Evolutionary conservation across 208 protist species (phyloP).

Genomic region (Leishmania arabica): DNA sequence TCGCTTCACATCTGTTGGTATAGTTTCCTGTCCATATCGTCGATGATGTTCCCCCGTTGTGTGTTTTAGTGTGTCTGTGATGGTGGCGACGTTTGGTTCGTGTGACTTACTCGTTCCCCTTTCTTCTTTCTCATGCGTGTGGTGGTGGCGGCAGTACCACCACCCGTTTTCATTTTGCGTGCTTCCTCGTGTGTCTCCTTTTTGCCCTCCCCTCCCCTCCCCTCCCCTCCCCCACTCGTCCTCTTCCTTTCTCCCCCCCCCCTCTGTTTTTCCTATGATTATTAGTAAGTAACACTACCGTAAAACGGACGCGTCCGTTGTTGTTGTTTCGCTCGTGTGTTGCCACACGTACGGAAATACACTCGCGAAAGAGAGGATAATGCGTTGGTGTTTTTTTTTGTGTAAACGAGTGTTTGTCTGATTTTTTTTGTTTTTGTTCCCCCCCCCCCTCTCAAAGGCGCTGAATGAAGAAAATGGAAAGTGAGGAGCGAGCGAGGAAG

Average conservation of each 20-base stretch:
- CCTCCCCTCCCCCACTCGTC: neutral
- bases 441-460: too few species aligned
- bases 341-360: neutral
- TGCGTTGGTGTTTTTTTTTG: neutral
- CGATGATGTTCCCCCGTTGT: neutral
- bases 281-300: neutral
- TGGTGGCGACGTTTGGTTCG: neutral
- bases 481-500: neutral
- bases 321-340: neutral
- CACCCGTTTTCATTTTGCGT: neutral
- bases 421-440: neutral
- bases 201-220: neutral
- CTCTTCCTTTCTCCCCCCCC: neutral
- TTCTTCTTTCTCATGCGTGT: neutral
- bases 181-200: neutral
- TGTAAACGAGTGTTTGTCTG: neutral
- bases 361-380: neutral
- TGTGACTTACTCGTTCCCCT: neutral
- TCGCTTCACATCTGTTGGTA: neutral
- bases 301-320: neutral
- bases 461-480: neutral
- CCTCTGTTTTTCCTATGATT: neutral
- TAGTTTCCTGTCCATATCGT: neutral
- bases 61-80: neutral
- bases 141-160: too few species aligned